Base-by-base conservation (phyloP, 2,329 filamentous ascomycete species). In the Scedosporium apiospermum region DNA sequence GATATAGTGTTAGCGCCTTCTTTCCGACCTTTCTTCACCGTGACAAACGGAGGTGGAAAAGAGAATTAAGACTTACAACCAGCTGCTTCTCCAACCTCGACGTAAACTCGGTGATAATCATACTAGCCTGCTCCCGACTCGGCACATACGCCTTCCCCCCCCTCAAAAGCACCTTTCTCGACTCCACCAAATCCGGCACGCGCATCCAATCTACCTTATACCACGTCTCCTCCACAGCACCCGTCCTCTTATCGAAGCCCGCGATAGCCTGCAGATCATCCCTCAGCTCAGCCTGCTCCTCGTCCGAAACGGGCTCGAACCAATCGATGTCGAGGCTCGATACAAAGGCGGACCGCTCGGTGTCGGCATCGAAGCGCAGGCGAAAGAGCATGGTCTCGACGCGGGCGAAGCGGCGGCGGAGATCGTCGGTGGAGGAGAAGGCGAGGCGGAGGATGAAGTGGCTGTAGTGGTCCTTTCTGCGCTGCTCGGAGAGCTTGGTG, bases 181-280 rank as follows among this genome's bases (percentile, higher is more conserved):
- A 77, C 75, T 97, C 93, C 0, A 99, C 87, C 44, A 99, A 77
- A 65, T 98, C 93, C 0, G 93, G 91, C 1, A 99, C 95, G 41
- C 87, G 85, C 72, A 92, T 89, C 92, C 93, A 99, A 70, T 97
- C 91, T 1, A 98, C 91, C 77, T 97, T 98, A 80, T 96, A 96
- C 88, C 91, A 99, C 27, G 80, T 86, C 69, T 95, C 91, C 16
- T 96, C 91, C 5, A 80, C 75, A 26, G 70, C 67, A 57, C 68
- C 69, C 55, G 71, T 70, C 64, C 73, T 78, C 61, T 73, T 74
- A 4, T 69, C 69, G 62, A 79, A 77, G 23, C 64, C 64, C 55
- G 63, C 61, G 21, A 34, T 58, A 2, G 84, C 83, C 0, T 81
- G 76, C 60, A 96, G 75, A 64, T 89, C 82, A 0, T 83, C 77